Evolutionary conservation across 2,329 filamentous ascomycete genomes (phyloP).

Genomic region (Chalaropsis ovoidea): DNA sequence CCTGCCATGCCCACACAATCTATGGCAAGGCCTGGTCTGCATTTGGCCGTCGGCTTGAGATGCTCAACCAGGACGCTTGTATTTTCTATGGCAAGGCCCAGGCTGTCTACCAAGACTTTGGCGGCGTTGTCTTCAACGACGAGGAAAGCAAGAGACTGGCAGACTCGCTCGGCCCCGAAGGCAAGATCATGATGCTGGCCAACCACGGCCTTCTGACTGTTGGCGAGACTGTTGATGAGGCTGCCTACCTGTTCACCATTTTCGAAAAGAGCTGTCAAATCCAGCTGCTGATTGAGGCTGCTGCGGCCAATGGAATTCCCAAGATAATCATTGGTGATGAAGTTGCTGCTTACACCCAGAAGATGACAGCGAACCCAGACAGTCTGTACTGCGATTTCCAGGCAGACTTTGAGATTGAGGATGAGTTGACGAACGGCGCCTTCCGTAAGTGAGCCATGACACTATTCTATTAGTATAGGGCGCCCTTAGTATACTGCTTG

Average conservation of each 20-base stretch:
- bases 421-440: slow-evolving; percentile 23
- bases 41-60: slow-evolving; percentile 53
- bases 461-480: no score
- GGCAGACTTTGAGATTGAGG: slow-evolving; percentile 26
- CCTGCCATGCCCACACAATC: slow-evolving; percentile 55
- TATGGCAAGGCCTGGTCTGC: slow-evolving; percentile 56
- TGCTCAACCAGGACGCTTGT: slow-evolving; percentile 57
- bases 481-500: no score
- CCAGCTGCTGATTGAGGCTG: slow-evolving; percentile 57
- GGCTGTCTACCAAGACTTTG: slow-evolving; percentile 49
- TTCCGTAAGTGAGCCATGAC: slow-evolving; percentile 24
- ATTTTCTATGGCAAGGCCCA: slow-evolving; percentile 51
- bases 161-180: slow-evolving; percentile 45
- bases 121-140: slow-evolving; percentile 44
- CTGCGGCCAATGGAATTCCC: slow-evolving; percentile 32
- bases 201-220: slow-evolving; percentile 63
- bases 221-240: slow-evolving; percentile 59
- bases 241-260: slow-evolving; percentile 56
- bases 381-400: slow-evolving; percentile 27
- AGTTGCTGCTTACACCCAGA: slow-evolving; percentile 34
- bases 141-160: slow-evolving; percentile 55
- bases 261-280: slow-evolving; percentile 58
- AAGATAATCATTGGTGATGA: slow-evolving; percentile 36
- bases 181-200: slow-evolving; percentile 52
- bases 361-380: slow-evolving; percentile 27